Evolutionary conservation across 1,284 basidiomycete genomes (phyloP).

Genomic region (Rhodotorula sp.): DNA sequence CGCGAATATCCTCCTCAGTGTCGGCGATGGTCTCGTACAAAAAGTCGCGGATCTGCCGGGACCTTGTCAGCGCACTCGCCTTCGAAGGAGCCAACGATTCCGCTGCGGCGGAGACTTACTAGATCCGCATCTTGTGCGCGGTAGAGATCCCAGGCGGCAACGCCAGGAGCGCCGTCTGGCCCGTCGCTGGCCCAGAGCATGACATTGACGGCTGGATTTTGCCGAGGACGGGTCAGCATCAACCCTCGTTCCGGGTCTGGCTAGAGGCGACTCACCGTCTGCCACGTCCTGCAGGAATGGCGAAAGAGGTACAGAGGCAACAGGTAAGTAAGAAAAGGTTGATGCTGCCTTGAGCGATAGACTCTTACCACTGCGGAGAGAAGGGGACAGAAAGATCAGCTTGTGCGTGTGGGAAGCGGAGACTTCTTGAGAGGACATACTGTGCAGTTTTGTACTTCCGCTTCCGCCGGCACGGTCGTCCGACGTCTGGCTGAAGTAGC

Average conservation of each 20-base stretch:
- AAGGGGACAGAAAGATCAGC: not conserved
- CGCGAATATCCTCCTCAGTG: slow-evolving; percentile 31
- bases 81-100: not conserved
- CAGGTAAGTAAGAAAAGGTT: not conserved
- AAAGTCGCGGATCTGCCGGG: slow-evolving; percentile 63
- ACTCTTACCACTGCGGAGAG: slow-evolving; percentile 5
- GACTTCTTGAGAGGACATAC: slow-evolving; percentile 47
- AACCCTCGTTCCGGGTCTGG: no score
- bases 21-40: slow-evolving; percentile 55
- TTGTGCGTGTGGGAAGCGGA: not conserved
- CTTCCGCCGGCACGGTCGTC: slow-evolving; percentile 62
- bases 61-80: not conserved
- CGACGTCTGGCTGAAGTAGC: slow-evolving; percentile 46
- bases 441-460: slow-evolving; percentile 83
- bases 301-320: not conserved
- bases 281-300: slow-evolving; percentile 69
- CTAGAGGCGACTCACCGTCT: slow-evolving; percentile 53
- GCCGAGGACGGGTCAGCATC: not conserved
- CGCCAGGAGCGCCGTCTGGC: slow-evolving; percentile 67
- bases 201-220: slow-evolving; percentile 69
- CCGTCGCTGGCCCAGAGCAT: slow-evolving; percentile 72
- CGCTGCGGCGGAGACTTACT: slow-evolving; percentile 6
- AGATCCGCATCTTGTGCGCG: slow-evolving; percentile 75
- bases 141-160: slow-evolving; percentile 90
- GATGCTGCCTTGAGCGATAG: not conserved